These are phyloP conservation scores for Cercospora sojina DNA, from an alignment of 2,329 filamentous ascomycete genomes.

Conservation along the genomic window DNA sequence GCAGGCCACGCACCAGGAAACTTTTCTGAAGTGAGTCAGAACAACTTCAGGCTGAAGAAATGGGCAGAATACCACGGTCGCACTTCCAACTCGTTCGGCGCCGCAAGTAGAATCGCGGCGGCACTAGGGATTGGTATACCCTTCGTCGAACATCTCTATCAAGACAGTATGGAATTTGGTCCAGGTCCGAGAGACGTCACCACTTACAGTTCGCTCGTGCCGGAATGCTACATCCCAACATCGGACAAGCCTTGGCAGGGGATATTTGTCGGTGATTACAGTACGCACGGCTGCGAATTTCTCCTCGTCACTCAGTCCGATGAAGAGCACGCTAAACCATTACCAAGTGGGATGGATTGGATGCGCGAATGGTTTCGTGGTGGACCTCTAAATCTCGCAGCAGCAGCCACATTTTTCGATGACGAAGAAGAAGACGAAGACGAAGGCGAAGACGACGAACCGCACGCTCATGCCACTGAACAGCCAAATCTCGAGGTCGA, in stretches of 20 bases:
- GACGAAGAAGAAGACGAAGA: neutral
- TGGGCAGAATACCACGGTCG: constrained; percentile 66
- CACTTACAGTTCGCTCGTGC: constrained; percentile 72
- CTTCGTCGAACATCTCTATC: constrained; percentile 28
- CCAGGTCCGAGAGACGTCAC: constrained; percentile 54
- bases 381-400: constrained; percentile 17
- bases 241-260: constrained; percentile 78
- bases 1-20: constrained; percentile 51
- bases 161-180: constrained; percentile 31
- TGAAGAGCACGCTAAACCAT: constrained; percentile 39
- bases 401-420: constrained; percentile 2
- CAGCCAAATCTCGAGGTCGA: neutral
- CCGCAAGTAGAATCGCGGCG: constrained; percentile 25
- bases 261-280: constrained; percentile 91
- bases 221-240: constrained; percentile 76
- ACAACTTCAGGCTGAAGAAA: constrained; percentile 70
- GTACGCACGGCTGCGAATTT: constrained; percentile 84
- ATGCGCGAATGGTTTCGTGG: constrained; percentile 35
- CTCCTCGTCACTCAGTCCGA: constrained; percentile 76
- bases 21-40: constrained; percentile 63
- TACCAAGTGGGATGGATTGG: constrained; percentile 42
- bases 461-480: neutral
- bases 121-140: constrained; percentile 36
- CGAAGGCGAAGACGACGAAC: neutral
- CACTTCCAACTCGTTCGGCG: constrained; percentile 28